Conservation (phyloP, 768 basidiomycete genomes). For the Favolaschia claudopus region DNA sequence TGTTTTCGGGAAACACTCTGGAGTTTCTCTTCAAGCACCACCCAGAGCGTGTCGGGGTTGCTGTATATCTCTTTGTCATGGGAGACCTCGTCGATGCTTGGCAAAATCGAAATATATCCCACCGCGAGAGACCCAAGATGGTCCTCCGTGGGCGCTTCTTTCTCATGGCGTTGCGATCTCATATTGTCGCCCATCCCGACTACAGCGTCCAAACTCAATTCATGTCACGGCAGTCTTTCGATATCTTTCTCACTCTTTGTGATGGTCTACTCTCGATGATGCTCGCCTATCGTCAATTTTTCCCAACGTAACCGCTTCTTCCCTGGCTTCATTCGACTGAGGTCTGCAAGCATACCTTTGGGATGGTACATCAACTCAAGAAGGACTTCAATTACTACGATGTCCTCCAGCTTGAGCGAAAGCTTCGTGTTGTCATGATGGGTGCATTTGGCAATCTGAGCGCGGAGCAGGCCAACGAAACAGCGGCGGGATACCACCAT, state of each 20-base stretch:
- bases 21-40: conserved; percentile 29
- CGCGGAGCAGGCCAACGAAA: conserved; percentile 16
- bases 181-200: conserved; percentile 23
- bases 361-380: conserved; percentile 24
- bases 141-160: conserved; percentile 30
- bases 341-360: conserved; percentile 38
- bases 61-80: conserved; percentile 50
- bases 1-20: conserved; percentile 44
- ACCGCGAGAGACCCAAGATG: conserved; percentile 30
- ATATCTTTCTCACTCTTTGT: conserved; percentile 29
- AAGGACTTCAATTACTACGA: conserved; percentile 31
- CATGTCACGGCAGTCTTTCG: conserved; percentile 28
- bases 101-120: conserved; percentile 39
- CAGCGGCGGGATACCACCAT: conserved; percentile 29
- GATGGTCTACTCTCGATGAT: conserved; percentile 29
- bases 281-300: conserved; percentile 21
- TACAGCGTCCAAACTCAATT: conserved; percentile 27
- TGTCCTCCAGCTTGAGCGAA: conserved; percentile 24
- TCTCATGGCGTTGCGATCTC: conserved; percentile 30
- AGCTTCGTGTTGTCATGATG: conserved; percentile 22
- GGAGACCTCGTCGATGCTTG: conserved; percentile 48
- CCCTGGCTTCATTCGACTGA: conserved; percentile 42
- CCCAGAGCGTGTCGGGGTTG: conserved; percentile 34
- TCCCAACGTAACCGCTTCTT: conserved; percentile 27
- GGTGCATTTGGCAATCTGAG: conserved; percentile 19